A percentile compares a stretch with the other conserved stretches of the same genome.
These are phyloP conservation scores for Apostasia shenzhenica DNA, from an alignment of 106 monocot genomes.

Conservation along the genomic window DNA sequence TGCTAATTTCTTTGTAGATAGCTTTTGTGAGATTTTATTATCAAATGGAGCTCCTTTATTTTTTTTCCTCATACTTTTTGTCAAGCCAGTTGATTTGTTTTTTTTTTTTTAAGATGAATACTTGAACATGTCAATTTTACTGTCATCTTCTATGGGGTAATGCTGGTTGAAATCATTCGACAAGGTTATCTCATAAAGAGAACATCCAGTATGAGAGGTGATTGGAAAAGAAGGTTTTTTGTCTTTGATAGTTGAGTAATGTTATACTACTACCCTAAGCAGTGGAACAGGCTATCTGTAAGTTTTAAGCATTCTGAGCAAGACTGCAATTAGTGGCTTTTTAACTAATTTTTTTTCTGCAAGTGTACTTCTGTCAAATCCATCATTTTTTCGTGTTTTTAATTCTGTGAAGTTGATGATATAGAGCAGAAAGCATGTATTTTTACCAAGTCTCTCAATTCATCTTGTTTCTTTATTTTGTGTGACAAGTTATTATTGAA, in stretches of 20 bases:
- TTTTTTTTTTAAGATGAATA: not conserved
- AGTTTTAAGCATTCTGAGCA: conserved; percentile 8
- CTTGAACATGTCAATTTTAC: not conserved
- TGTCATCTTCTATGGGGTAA: conserved; percentile 10
- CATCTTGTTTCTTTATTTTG: no score
- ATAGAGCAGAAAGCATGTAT: conserved; percentile 17
- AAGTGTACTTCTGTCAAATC: not conserved
- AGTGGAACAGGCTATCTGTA: conserved; percentile 89
- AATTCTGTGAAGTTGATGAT: conserved; percentile 5
- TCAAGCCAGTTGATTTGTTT: no score
- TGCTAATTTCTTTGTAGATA: not conserved
- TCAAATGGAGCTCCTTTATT: no score
- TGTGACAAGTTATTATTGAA: no score
- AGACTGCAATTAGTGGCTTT: not conserved
- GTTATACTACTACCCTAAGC: conserved; percentile 97
- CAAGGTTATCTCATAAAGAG: conserved; percentile 98
- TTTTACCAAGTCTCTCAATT: no score
- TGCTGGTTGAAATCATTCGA: conserved; percentile 96
- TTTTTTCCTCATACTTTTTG: no score
- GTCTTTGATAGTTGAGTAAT: conserved; percentile 99
- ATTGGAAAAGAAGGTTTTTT: conserved; percentile 99
- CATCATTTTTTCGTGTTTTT: not conserved
- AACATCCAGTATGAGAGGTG: conserved; percentile 95
- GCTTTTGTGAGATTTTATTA: no score
- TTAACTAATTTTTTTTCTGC: not conserved